Percentiles rank a stretch among this genome's conserved stretches.
phyloP scores from a whole-genome alignment of 257 asterid species.

The Anisodus tanguticus region DNA sequence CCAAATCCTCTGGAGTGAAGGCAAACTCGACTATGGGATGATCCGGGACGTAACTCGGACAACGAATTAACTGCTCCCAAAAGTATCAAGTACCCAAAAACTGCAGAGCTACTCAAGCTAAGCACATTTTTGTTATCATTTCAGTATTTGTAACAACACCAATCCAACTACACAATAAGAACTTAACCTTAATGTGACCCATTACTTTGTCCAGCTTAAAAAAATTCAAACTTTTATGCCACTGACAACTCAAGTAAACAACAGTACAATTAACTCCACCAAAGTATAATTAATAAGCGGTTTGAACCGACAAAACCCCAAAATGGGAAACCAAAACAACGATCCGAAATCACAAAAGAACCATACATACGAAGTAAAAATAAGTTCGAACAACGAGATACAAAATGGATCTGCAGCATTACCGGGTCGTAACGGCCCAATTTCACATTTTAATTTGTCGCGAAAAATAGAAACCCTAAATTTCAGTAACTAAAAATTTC shows the following conservation, averaged over 20 bases:
- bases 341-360: conserved; percentile 35
- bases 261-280: too few species aligned
- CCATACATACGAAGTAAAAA: conserved; percentile 25
- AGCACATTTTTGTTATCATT: not conserved
- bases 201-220: not conserved
- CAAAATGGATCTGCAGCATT: conserved; percentile 54
- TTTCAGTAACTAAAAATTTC: conserved; percentile 27
- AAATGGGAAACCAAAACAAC: conserved; percentile 25
- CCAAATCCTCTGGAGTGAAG: not conserved
- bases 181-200: not conserved
- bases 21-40: not conserved
- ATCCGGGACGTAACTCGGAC: not conserved
- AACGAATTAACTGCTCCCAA: not conserved
- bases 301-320: not conserved
- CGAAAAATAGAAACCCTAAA: conserved; percentile 42
- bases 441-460: conserved; percentile 28
- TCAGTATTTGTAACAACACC: not conserved
- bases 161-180: not conserved
- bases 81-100: not conserved
- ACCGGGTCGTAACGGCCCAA: conserved; percentile 34
- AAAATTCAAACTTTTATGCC: conserved; percentile 1
- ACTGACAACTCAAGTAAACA: not conserved
- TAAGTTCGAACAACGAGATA: not conserved
- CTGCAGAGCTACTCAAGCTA: not conserved
- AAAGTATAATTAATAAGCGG: not conserved